These are phyloP conservation scores for Nemania diffusa DNA, from an alignment of 2,329 filamentous ascomycete genomes.

Conservation along the genomic window DNA sequence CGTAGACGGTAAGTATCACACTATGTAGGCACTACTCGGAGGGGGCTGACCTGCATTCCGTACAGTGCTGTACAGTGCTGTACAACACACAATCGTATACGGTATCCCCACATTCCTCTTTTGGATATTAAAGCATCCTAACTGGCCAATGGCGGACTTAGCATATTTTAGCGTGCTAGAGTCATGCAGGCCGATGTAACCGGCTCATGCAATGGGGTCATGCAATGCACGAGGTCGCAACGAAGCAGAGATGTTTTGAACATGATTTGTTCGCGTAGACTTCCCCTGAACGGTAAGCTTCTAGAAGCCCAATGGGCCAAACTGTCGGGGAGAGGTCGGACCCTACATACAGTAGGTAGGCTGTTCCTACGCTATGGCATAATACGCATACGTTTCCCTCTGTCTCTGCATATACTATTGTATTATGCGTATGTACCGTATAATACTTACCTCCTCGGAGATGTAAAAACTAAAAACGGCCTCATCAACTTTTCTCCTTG, in stretches of 20 bases:
- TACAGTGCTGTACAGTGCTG: not conserved
- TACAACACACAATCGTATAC: constrained; percentile 1
- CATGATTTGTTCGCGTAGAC: constrained; percentile 28
- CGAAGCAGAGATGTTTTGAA: not conserved
- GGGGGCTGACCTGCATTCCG: not conserved
- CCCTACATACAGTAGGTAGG: too few species aligned
- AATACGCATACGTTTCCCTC: not conserved
- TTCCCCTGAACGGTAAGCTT: constrained; percentile 29
- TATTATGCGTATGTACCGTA: not conserved
- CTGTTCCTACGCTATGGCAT: not conserved
- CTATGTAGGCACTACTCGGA: too few species aligned
- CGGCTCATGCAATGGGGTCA: constrained; percentile 20
- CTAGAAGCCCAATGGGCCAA: constrained; percentile 25
- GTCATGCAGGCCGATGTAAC: constrained; percentile 15
- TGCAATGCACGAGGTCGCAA: not conserved
- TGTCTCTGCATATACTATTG: not conserved
- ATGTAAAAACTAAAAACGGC: constrained; percentile 24
- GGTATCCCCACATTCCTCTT: constrained; percentile 26
- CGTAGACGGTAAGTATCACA: too few species aligned
- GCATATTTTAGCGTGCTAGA: not conserved
- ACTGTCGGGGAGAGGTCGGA: constrained; percentile 19
- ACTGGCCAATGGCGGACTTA: constrained; percentile 10
- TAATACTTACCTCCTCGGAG: constrained; percentile 29
- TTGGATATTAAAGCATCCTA: not conserved
- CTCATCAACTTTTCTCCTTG: constrained; percentile 18